Base-by-base conservation (phyloP, 108 stramenopile genomes). In the Heterococcus sp. region DNA sequence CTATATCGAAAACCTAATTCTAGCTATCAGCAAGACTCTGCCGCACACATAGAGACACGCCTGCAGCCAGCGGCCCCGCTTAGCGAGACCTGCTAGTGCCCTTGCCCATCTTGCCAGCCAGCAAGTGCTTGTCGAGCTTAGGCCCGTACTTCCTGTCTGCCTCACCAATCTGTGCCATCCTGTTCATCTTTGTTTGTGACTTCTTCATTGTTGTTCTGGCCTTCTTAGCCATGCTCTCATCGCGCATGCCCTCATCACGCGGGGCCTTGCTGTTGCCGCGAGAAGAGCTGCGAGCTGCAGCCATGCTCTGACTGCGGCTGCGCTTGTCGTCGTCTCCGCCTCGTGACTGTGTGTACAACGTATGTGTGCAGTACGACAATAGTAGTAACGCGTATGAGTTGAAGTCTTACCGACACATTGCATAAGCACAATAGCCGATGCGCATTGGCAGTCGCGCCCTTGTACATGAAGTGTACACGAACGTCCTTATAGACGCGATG, bases 81-180 rank as follows among this genome's bases (percentile, higher is more conserved):
- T 37, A 88, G 31, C 87, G 76, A 58, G 73, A 75, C 73, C 89
- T 70, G 69, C 68, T 58, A 27, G 83, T 87, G 79, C 89, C 89
- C 11, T 88, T 32, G 29, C 88, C 78, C 69, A 80, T 64, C 89
- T 90, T 89, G 32, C 87, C 90, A 28, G 87, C 83, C 79, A 85
- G 82, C 28, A 88, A 38, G 38, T 88, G 89, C 84, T 89, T 89
- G 66, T 84, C 79, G 27, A 89, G 80, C 73, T 88, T 85, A 35
- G 82, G 73, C 21, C 70, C 39, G n/a, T 87, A 39, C 38, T 73
- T 66, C 46, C 89, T 65, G 82, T 91, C 89, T 4, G 85, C 85
- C 85, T 90, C 87, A 71, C 89, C 89, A 21, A 73, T 70, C 2
- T 70, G 75, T 14, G 76, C 76, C 69, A 32, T 63, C 30, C 76